Conservation (phyloP, 345 rosid species). For the Eucalyptus curtisii region DNA sequence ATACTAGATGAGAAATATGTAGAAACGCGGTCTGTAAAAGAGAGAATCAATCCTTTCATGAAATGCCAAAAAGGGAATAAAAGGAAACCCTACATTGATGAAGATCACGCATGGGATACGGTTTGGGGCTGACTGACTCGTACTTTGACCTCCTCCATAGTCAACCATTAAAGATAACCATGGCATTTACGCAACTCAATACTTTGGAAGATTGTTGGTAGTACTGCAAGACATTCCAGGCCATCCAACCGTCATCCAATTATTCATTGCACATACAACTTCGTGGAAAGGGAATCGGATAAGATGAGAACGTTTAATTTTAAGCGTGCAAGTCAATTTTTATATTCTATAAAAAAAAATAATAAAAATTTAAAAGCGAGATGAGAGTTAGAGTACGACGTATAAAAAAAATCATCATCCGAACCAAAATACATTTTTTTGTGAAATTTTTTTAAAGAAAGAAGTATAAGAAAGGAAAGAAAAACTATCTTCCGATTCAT, state of each 20-base stretch:
- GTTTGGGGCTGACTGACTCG: not conserved
- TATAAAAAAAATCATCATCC: not conserved
- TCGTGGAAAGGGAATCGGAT: accelerated
- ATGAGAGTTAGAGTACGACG: not conserved
- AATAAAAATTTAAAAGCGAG: not conserved
- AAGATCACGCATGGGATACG: not conserved
- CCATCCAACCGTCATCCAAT: not conserved
- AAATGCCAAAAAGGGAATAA: not conserved
- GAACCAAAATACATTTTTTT: not conserved
- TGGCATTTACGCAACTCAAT: not conserved
- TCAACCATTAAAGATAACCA: not conserved
- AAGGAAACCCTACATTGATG: not conserved
- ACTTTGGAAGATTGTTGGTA: not conserved
- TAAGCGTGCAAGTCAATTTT: not conserved
- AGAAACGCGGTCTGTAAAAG: not conserved
- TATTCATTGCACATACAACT: not conserved
- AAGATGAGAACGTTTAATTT: too few relatives aligned
- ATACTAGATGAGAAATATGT: not conserved
- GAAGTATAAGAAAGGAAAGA: not conserved
- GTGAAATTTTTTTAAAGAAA: not conserved
- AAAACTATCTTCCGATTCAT: not conserved
- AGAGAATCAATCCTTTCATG: not conserved
- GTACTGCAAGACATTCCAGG: not conserved
- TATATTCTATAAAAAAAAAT: too few relatives aligned
- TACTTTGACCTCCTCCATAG: not conserved